Evolutionary conservation across 306 rosid species (phyloP), one percentile per base, ranked within the genome.

Genomic region (Ochetophila trinervis): DNA sequence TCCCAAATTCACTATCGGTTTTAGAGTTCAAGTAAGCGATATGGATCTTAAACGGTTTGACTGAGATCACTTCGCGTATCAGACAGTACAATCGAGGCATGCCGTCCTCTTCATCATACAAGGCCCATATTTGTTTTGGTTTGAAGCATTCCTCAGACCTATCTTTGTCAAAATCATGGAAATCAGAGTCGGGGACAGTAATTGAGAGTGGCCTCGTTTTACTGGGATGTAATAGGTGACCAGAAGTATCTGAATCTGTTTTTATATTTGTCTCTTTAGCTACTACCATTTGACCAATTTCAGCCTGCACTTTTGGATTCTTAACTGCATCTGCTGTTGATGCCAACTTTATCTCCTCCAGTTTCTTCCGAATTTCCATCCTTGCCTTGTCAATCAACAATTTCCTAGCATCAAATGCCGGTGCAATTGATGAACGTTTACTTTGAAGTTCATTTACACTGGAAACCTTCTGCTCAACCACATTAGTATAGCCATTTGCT

Each of bases 41-140:
- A 69, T 67, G 91, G 72, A 94, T 73, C 80, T 87, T 90, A 53
- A 94, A 94, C 62, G 99, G 99, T 57, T 70, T 80, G 65, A 94
- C 74, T 27, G 99, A 86, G 72, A 90, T 69, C 49, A 94, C 82
- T 80, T 94, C 97, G 4, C 97, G 99, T 79, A 94, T 77, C 69
- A 94, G 77, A 78, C 99, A 94, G 83, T 94, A 90, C 87, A 94
- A 80, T 36, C 99, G 91, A 21, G 99, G 99, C 99, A 94, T 94
- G 23, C 97, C 97, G 69, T 94, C 99, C 64, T 91, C 97, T 75
- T 94, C 99, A 52, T 94, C 99, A 71, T 94, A 94, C 56, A 94
- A 72, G 62, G 99, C 99, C 99, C 99, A 94, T 84, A 94, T 87
- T 77, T 94, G 99, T 84, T 90, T 94, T 16, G 97, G 95, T 81